phyloP scores from a whole-genome alignment of 2,329 filamentous ascomycete genomes.

The Sordariomycetes sp. region DNA sequence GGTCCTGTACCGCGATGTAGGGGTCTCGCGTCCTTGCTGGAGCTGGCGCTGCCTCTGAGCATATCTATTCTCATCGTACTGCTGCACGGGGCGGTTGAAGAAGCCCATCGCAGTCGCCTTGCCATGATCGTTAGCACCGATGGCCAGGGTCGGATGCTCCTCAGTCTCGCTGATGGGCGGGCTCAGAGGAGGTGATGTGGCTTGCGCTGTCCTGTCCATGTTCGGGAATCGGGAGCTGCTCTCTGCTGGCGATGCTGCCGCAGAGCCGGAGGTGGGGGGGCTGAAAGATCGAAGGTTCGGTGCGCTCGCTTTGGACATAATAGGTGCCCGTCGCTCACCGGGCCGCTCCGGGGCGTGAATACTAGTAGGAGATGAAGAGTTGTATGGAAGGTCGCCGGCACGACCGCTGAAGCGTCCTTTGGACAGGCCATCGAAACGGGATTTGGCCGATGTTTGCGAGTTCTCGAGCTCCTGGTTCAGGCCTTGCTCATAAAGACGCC shows the following conservation, averaged over 20 bases:
- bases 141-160: conserved; percentile 53
- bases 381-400: conserved; percentile 38
- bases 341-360: conserved; percentile 35
- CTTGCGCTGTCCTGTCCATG: conserved; percentile 19
- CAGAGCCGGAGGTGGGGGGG: conserved; percentile 28
- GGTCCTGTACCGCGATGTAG: conserved; percentile 34
- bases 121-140: conserved; percentile 68
- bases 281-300: conserved; percentile 56
- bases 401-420: conserved; percentile 46
- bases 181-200: conserved; percentile 28
- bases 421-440: conserved; percentile 71
- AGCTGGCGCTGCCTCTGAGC: conserved; percentile 74
- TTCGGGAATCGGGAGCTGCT: conserved; percentile 24
- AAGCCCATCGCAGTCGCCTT: conserved; percentile 65
- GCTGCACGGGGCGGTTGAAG: conserved; percentile 60
- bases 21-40: conserved; percentile 63
- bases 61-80: conserved; percentile 80
- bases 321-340: conserved; percentile 32
- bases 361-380: conserved; percentile 35
- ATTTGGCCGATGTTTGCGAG: conserved; percentile 66
- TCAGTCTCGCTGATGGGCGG: conserved; percentile 61
- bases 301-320: conserved; percentile 52
- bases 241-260: conserved; percentile 27
- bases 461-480: conserved; percentile 73
- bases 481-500: conserved; percentile 75